Base-by-base conservation (phyloP, 352 stramenopile genomes). In the Chrysophaeum taylorii region DNA sequence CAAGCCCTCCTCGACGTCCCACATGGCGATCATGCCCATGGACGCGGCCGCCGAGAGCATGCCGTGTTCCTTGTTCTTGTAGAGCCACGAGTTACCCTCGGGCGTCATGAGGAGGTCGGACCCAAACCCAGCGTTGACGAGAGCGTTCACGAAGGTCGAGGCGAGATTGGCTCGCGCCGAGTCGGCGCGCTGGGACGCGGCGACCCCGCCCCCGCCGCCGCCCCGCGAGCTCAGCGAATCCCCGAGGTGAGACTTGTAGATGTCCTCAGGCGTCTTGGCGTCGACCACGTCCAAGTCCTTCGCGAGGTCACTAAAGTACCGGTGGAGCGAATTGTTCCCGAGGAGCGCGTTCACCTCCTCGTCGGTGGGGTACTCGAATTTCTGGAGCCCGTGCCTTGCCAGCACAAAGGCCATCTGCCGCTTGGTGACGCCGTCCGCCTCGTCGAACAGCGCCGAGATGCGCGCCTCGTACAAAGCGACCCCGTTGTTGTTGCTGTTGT, bases 21-120 rank as follows among this genome's bases (percentile, higher is more conserved):
- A 99, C 1, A 99, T 82, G 78, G 98, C 90, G 64, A 99, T 95
- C 72, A 97, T 90, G 64, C 95, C 96, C 36, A 99, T 82, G 42
- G 93, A 98, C 18, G 95, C 96, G 0, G 95, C 92, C 0, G 95
- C 95, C 67, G 90, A 95, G 83, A 98, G 94, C 94, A 98, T 98
- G 64, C 94, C 95, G 74, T 98, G 93, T 80, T 98, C 96, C 80
- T 99, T 99, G 86, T 99, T 98, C 82, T 98, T 99, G 84, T 98
- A 98, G 35, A 99, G 77, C 95, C 95, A 99, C 62, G 92, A 92
- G 76, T 94, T 97, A 64, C 84, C 87, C 41, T 97, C 90, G 0
- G 88, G 88, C n/a, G 81, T 88, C 80, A 89, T 88, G 33, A 88
- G 74, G 62, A 77, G 71, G 79, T 99, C 96, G 25, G 92, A 93